Percentiles rank a stretch among this genome's conserved stretches.
These are phyloP conservation scores for Terfezia boudieri DNA, from an alignment of 495 filamentous ascomycete genomes.

Conservation along the genomic window DNA sequence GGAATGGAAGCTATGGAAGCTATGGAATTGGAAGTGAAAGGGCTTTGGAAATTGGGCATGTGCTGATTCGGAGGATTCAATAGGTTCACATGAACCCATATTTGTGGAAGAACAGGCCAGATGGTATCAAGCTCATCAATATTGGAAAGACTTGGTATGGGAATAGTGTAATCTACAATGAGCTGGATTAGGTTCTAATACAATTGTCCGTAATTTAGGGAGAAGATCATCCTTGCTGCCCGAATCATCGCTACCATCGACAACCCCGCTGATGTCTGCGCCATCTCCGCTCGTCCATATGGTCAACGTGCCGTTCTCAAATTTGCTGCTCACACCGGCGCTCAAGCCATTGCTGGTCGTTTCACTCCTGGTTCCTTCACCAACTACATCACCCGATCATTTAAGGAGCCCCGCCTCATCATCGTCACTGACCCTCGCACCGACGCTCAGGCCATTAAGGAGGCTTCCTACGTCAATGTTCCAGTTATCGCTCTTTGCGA, in stretches of 20 bases:
- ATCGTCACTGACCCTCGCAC: constrained; percentile 98
- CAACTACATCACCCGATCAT: constrained; percentile 99
- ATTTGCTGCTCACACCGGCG: constrained; percentile 93
- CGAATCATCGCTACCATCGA: constrained; percentile 96
- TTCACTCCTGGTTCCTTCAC: constrained; percentile 99
- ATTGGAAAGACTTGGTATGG: constrained; percentile 96
- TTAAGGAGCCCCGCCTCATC: constrained; percentile 99
- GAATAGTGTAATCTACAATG: constrained; percentile 10
- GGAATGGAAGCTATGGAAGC: background rate
- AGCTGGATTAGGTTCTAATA: background rate
- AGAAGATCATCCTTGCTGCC: constrained; percentile 96
- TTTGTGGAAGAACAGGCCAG: constrained; percentile 94
- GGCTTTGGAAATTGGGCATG: background rate
- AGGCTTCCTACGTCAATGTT: constrained; percentile 99
- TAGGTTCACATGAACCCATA: constrained; percentile 93
- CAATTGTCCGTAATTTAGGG: constrained; percentile 33
- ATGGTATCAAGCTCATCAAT: constrained; percentile 96
- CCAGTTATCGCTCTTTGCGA: constrained; percentile 97
- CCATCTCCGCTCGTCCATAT: constrained; percentile 97
- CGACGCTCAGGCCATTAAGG: constrained; percentile 99
- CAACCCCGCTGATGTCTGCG: constrained; percentile 97
- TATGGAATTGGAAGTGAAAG: constrained; percentile 3
- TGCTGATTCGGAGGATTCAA: background rate
- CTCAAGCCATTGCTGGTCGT: constrained; percentile 92
- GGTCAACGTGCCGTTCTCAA: constrained; percentile 98